Percentiles rank a stretch among this genome's conserved stretches.
Conservation (phyloP, 1,284 basidiomycete genomes). For the Irpex lacteus region DNA sequence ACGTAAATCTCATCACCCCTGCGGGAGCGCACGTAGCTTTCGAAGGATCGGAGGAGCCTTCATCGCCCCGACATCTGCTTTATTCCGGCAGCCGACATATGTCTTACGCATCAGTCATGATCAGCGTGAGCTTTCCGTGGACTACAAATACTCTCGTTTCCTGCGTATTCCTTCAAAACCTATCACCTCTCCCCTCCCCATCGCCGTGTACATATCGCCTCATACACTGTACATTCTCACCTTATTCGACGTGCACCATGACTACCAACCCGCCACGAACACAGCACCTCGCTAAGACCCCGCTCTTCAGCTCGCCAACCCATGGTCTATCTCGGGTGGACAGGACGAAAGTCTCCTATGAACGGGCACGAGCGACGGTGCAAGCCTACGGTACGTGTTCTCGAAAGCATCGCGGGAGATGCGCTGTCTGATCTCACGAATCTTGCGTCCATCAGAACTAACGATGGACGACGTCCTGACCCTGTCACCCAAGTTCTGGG, state of each 20-base stretch:
- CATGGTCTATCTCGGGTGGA: constrained; percentile 7
- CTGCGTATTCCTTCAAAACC: neutral
- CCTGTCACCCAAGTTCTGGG: constrained; percentile 37
- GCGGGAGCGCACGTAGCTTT: neutral
- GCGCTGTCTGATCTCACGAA: neutral
- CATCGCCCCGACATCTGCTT: neutral
- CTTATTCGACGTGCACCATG: neutral
- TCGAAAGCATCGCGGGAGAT: neutral
- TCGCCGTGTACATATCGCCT: constrained; percentile 1
- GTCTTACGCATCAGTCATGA: neutral
- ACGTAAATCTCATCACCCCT: neutral
- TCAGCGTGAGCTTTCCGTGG: neutral
- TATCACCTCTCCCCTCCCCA: neutral
- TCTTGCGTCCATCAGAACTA: constrained; percentile 24
- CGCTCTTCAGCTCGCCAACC: constrained; percentile 7
- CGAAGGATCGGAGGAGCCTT: neutral
- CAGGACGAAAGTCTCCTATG: constrained; percentile 19
- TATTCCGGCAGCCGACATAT: neutral
- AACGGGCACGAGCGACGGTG: constrained; percentile 25
- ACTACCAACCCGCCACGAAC: constrained; percentile 4
- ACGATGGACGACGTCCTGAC: constrained; percentile 33
- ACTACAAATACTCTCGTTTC: neutral
- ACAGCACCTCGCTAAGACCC: constrained; percentile 5
- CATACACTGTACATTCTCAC: neutral
- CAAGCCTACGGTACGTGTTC: constrained; percentile 20